Base-by-base conservation (phyloP, 2,329 filamentous ascomycete genomes). In the Paecilomyces niveus region DNA sequence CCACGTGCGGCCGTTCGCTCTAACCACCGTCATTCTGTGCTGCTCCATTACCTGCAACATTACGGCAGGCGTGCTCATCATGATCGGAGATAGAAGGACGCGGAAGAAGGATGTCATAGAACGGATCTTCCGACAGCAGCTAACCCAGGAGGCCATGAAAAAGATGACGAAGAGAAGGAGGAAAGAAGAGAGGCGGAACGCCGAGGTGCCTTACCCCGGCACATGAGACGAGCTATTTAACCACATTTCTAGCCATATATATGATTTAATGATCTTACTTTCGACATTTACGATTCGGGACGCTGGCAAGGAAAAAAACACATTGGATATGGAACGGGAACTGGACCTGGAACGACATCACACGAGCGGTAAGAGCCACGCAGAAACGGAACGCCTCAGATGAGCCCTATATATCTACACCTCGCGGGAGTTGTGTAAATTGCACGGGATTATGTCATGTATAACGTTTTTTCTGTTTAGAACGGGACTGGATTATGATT, bases 31-130 rank as follows among this genome's bases (percentile, higher is more conserved):
- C 5, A 92, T 95, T 58, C 88, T 95, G 1, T 89, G 86, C 67
- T 89, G 85, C 67, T 90, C 87, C 24, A 90, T 95, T 65, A 83
- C 85, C 0, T 88, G 85, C 69, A 95, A 95, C 70, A 87, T 91
- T 62, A 83, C 83, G 0, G 90, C 88, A 0, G 90, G 90, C 3
- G 74, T 95, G 1, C 70, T 93, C 26, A 95, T 95, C 69, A 85
- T 81, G 63, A 80, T 91, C 15, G 90, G 90, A 1, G 90, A 93
- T 68, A 83, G 86, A 21, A 84, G 82, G 62, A 92, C 90, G 1
- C 80, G 90, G 55, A 95, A 95, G 81, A 93, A 92, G 82, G 90
- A 95, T 50, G 89, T 95, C 0, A 79, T 92, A 22, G 87, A 92
- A 68, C 82, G 87, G 52, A 84, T 94, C 74, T 85, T 89, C 66